phyloP scores from a whole-genome alignment of 345 rosid species.

The Salix purpurea region DNA sequence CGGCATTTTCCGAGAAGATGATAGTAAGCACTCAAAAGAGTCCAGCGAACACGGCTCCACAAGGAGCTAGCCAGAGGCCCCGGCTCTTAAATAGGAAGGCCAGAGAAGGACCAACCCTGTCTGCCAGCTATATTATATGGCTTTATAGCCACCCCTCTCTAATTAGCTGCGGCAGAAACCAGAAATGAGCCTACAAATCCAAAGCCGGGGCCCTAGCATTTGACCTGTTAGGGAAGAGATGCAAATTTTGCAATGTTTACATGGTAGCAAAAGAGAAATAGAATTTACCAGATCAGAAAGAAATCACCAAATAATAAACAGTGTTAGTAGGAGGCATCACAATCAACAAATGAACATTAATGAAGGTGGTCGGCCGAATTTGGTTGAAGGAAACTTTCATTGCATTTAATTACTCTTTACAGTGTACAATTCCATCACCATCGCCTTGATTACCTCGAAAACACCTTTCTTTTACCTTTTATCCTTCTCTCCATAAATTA shows the following conservation, averaged over 20 bases:
- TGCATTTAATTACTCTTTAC: conserved; percentile 16
- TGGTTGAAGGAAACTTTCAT: background rate
- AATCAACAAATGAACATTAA: background rate
- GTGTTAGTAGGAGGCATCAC: background rate
- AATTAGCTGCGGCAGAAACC: background rate
- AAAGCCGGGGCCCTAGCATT: background rate
- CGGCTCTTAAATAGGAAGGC: conserved; percentile 14
- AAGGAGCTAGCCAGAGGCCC: background rate
- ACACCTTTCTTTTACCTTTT: background rate
- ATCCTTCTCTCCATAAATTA: background rate
- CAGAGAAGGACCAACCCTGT: conserved; percentile 10
- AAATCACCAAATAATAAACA: background rate
- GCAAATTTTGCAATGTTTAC: background rate
- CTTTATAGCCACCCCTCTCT: too few relatives aligned
- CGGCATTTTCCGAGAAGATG: background rate
- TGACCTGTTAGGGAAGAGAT: background rate
- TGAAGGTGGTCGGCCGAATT: background rate
- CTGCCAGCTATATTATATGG: background rate
- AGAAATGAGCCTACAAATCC: background rate
- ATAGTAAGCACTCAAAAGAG: background rate
- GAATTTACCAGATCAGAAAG: background rate
- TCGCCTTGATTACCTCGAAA: conserved; percentile 6
- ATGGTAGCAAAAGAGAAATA: background rate
- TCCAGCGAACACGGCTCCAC: background rate
- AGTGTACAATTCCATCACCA: conserved; percentile 16